phyloP scores from a whole-genome alignment of 306 rosid genomes.

The Prunus fruticosa region DNA sequence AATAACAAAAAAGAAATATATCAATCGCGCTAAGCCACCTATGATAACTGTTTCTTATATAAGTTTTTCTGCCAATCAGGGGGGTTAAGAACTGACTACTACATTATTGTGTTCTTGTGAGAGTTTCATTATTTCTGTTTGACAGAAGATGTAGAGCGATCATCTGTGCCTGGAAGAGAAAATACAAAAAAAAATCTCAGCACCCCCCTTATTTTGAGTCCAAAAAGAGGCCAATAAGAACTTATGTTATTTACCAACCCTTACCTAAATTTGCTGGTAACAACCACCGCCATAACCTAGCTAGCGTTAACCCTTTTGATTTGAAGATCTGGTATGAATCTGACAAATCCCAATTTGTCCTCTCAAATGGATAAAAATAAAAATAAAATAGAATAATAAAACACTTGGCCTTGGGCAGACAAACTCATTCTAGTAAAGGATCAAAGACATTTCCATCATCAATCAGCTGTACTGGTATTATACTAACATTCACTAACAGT shows the following conservation, averaged over 20 bases:
- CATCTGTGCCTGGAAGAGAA: not conserved
- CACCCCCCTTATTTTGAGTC: not conserved
- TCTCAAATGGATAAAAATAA: not conserved
- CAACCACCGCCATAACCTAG: slow-evolving; percentile 3
- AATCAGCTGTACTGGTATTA: slow-evolving; percentile 59
- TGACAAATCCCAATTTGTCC: slow-evolving; percentile 23
- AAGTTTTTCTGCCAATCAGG: no score
- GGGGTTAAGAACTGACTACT: not conserved
- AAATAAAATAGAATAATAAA: not conserved
- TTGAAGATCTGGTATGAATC: slow-evolving; percentile 10
- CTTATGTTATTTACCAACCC: slow-evolving; percentile 4
- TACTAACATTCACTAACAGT: slow-evolving; percentile 40
- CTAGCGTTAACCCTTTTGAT: not conserved
- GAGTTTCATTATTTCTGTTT: not conserved
- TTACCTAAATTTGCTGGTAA: not conserved
- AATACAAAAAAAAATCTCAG: not conserved
- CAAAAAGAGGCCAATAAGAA: not conserved
- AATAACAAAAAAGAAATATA: no score
- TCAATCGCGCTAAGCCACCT: no score
- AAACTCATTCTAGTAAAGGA: slow-evolving; percentile 6
- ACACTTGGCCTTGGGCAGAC: no score
- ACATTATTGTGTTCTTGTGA: not conserved
- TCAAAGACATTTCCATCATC: slow-evolving; percentile 7
- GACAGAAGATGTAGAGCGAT: not conserved
- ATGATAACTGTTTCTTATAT: no score